A percentile compares a stretch with the other conserved stretches of the same genome.
phyloP scores from a whole-genome alignment of 148 eudicot species.

The Cornus suecica region DNA sequence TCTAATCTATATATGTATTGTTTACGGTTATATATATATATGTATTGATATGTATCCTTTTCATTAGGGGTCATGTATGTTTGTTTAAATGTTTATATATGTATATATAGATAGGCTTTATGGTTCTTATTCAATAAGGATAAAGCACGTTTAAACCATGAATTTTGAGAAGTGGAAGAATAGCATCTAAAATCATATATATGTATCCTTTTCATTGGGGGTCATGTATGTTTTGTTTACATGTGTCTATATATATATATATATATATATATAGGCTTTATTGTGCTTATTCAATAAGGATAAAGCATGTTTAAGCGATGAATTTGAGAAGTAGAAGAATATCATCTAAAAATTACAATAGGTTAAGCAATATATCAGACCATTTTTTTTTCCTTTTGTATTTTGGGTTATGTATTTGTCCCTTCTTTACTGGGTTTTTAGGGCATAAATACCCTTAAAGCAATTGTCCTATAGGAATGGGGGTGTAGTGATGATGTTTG shows the following conservation, averaged over 20 bases:
- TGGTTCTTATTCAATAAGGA: neutral
- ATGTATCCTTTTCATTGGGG: neutral
- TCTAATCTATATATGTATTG: neutral
- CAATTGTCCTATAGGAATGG: neutral
- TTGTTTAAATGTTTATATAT: too few species aligned
- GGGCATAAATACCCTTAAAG: neutral
- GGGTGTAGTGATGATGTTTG: neutral
- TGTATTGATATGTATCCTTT: too few species aligned
- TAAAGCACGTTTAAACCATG: neutral
- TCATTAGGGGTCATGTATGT: too few species aligned
- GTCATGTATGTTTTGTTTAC: too few species aligned
- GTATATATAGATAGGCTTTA: neutral
- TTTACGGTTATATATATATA: neutral
- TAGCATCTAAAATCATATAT: neutral
- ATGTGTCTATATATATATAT: neutral
- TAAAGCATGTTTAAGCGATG: neutral
- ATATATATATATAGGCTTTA: neutral
- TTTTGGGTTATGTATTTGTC: neutral
- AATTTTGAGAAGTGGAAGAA: neutral
- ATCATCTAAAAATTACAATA: neutral
- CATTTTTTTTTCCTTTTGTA: neutral
- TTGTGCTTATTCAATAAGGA: neutral
- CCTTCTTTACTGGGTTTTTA: neutral
- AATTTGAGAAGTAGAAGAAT: neutral
- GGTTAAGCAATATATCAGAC: neutral